Evolutionary conservation across 192 early-diverging fungal species (phyloP).

Genomic region (Backusella circina): DNA sequence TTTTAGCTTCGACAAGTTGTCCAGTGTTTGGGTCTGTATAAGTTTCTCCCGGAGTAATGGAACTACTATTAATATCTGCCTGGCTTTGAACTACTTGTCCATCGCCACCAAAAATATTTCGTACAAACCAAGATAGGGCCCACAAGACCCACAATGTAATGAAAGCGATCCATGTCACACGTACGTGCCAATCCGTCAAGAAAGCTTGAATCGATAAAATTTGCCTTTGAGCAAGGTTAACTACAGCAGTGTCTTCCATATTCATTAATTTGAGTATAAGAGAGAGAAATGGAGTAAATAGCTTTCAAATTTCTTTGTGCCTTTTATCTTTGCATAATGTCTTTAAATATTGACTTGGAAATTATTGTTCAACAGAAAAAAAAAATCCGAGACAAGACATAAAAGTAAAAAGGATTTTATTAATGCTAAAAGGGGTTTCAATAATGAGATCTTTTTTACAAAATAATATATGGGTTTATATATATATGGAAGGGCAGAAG

Average conservation of each 20-base stretch:
- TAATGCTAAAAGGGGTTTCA: neutral
- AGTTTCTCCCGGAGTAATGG: neutral
- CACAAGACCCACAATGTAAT: conserved; percentile 25
- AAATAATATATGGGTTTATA: too few relatives aligned
- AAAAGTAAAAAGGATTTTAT: neutral
- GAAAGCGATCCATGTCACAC: conserved; percentile 29
- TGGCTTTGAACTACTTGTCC: neutral
- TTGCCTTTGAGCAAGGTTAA: neutral
- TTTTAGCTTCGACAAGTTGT: neutral
- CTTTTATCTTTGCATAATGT: neutral
- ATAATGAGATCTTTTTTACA: neutral
- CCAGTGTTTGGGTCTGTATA: neutral
- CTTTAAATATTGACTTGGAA: neutral
- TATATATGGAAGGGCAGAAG: too few relatives aligned
- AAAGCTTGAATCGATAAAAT: conserved; percentile 5
- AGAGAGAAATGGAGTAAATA: neutral
- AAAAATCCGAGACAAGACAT: neutral
- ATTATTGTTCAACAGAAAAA: neutral
- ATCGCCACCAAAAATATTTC: conserved; percentile 21
- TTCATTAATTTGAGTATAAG: neutral
- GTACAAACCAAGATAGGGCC: conserved; percentile 28
- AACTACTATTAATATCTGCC: neutral
- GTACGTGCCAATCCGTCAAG: conserved; percentile 20
- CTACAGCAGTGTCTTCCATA: neutral
- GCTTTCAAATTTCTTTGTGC: neutral